A percentile compares a stretch with the other conserved stretches of the same genome.
Evolutionary conservation across 2,329 filamentous ascomycete genomes (phyloP).

Genomic region (Tolypocladium inflatum): DNA sequence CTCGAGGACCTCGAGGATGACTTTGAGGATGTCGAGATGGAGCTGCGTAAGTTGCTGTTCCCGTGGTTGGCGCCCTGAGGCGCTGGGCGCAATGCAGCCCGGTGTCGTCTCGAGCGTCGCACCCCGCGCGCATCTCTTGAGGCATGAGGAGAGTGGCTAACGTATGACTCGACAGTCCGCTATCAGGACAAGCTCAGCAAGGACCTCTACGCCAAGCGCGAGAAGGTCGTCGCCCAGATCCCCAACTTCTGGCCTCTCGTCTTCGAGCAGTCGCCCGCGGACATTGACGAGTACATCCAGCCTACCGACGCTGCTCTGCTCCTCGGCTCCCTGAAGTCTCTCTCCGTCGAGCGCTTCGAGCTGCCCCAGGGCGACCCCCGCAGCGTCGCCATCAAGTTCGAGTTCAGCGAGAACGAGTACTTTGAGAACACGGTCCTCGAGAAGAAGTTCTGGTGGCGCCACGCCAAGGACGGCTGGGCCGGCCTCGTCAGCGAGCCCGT

Average conservation of each 20-base stretch:
- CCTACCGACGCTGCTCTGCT: constrained; percentile 70
- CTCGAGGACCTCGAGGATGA: constrained; percentile 73
- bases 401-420: constrained; percentile 72
- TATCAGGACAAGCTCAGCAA: constrained; percentile 59
- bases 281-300: constrained; percentile 83
- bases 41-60: constrained; percentile 57
- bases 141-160: background rate
- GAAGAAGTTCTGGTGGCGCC: constrained; percentile 88
- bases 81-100: background rate
- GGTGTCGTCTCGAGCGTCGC: background rate
- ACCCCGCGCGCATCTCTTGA: background rate
- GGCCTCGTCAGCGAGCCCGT: constrained; percentile 85
- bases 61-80: background rate
- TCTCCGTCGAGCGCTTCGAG: constrained; percentile 76
- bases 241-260: constrained; percentile 93
- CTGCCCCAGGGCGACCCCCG: constrained; percentile 69
- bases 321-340: constrained; percentile 52
- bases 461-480: constrained; percentile 55
- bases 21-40: constrained; percentile 73
- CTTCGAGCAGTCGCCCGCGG: constrained; percentile 74
- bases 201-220: constrained; percentile 69
- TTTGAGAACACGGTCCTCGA: constrained; percentile 71
- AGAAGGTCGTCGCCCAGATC: constrained; percentile 60
- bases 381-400: constrained; percentile 67
- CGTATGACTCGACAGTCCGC: constrained; percentile 45